phyloP scores from a whole-genome alignment of 345 rosid species.

The Bretschneidera sinensis region DNA sequence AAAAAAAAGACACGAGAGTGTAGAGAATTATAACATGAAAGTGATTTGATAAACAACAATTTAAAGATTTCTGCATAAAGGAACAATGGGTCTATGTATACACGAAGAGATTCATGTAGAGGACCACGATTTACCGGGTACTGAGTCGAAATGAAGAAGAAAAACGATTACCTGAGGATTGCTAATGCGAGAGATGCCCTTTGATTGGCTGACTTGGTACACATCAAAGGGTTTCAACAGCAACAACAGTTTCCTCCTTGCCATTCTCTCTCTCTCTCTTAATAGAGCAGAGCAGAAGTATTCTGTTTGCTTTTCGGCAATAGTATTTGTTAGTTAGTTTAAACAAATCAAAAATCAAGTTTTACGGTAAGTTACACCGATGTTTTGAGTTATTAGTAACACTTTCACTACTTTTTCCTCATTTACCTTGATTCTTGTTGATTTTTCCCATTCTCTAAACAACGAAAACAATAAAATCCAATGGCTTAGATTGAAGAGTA shows the following conservation, averaged over 20 bases:
- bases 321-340: too few species aligned
- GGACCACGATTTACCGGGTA: not conserved
- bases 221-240: slow-evolving; percentile 72
- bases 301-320: too few species aligned
- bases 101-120: not conserved
- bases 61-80: not conserved
- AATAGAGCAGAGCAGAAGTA: slow-evolving; percentile 3
- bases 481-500: too few species aligned
- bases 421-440: too few species aligned
- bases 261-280: slow-evolving; percentile 32
- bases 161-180: slow-evolving; percentile 43
- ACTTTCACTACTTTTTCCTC: too few species aligned
- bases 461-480: too few species aligned
- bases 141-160: not conserved
- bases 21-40: not conserved
- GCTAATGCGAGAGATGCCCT: slow-evolving; percentile 29
- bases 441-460: too few species aligned
- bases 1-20: not conserved
- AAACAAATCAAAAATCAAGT: too few species aligned
- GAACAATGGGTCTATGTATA: not conserved
- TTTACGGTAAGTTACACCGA: too few species aligned
- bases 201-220: slow-evolving; percentile 37
- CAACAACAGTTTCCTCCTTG: slow-evolving; percentile 63
- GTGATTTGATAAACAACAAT: not conserved
- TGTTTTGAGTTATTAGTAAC: too few species aligned